Conservation (phyloP, 768 basidiomycete genomes). For the Amanita rubescens region DNA sequence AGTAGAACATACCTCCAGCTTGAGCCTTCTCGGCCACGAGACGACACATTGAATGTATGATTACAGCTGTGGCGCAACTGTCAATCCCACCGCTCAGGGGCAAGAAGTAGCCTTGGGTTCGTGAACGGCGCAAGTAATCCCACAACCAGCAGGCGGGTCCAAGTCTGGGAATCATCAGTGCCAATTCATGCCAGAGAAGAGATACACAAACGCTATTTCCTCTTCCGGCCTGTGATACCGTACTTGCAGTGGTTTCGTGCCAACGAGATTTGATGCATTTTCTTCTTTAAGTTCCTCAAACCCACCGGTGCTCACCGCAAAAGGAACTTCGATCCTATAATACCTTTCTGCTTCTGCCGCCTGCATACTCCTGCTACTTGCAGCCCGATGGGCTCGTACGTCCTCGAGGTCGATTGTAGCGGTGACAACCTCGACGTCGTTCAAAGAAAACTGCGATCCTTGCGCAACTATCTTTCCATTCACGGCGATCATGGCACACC, state of each 20-base stretch:
- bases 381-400: constrained; percentile 82
- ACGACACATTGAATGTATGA: constrained; percentile 95
- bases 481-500: constrained; percentile 91
- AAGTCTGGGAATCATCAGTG: constrained; percentile 40
- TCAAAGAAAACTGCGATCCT: constrained; percentile 93
- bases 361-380: constrained; percentile 84
- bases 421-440: constrained; percentile 93
- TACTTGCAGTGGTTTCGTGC: constrained; percentile 37
- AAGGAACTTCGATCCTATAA: constrained; percentile 74
- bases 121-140: constrained; percentile 94
- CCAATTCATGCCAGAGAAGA: background rate
- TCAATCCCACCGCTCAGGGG: constrained; percentile 96
- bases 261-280: constrained; percentile 32
- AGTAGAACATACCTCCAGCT: constrained; percentile 49
- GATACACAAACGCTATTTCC: constrained; percentile 82
- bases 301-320: constrained; percentile 70
- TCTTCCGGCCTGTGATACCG: constrained; percentile 87
- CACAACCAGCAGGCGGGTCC: constrained; percentile 99
- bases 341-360: constrained; percentile 72
- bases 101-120: constrained; percentile 91
- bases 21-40: constrained; percentile 76
- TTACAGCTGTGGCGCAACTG: constrained; percentile 93
- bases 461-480: constrained; percentile 92
- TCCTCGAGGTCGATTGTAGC: constrained; percentile 98
- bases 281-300: constrained; percentile 57